phyloP scores from a whole-genome alignment of 176 grass and related monocot species.

The Oryza meyeriana region DNA sequence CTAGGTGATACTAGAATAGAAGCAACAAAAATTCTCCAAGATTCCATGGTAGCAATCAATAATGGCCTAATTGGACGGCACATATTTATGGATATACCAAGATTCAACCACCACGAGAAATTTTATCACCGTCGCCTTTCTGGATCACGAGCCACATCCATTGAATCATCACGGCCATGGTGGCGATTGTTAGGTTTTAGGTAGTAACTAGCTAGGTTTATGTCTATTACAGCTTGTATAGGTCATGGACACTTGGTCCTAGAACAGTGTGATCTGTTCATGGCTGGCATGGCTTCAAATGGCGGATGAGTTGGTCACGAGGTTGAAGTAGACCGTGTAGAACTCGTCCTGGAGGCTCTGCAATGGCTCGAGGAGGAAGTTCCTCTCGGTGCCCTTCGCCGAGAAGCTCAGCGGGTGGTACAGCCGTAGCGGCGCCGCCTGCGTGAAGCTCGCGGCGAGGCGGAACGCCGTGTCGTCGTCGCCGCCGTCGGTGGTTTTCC shows the following conservation, averaged over 20 bases:
- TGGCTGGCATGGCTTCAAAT: background rate
- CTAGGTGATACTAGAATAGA: background rate
- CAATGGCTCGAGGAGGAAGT: conserved; percentile 75
- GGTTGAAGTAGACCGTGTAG: conserved; percentile 85
- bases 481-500: background rate
- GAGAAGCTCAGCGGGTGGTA: conserved; percentile 66
- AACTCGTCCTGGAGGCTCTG: conserved; percentile 69
- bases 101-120: background rate
- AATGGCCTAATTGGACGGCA: conserved; percentile 8
- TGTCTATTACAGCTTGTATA: background rate
- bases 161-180: background rate
- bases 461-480: conserved; percentile 33
- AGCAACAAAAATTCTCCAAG: background rate
- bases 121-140: background rate
- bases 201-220: background rate
- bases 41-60: background rate
- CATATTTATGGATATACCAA: conserved; percentile 17
- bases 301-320: conserved; percentile 13
- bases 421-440: conserved; percentile 30
- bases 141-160: background rate
- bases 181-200: background rate
- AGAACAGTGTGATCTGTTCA: background rate
- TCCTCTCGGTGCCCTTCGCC: conserved; percentile 59
- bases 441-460: conserved; percentile 55
- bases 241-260: background rate